A percentile compares a stretch with the other conserved stretches of the same genome.
Conservation (phyloP, 768 basidiomycete species). For the Leccinum aurantiacum region DNA sequence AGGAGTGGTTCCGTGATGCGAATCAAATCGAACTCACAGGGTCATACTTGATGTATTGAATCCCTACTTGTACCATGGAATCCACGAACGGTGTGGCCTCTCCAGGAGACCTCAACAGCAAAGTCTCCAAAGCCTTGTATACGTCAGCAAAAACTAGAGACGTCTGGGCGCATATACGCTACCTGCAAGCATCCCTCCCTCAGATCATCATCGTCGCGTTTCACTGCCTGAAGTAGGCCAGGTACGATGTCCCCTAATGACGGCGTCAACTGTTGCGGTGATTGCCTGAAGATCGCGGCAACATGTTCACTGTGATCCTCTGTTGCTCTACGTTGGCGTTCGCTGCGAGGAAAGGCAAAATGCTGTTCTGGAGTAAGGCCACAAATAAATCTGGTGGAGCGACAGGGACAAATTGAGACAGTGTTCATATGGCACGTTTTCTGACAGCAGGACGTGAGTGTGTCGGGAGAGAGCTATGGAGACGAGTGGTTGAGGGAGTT, state of each 20-base stretch:
- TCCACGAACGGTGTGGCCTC: conserved; percentile 76
- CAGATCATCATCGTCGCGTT: conserved; percentile 80
- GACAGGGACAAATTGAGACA: conserved; percentile 81
- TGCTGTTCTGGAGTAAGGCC: conserved; percentile 55
- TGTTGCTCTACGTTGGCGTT: conserved; percentile 64
- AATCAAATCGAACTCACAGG: not conserved
- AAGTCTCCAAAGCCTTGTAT: conserved; percentile 70
- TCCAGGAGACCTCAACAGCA: conserved; percentile 57
- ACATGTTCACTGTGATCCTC: conserved; percentile 78
- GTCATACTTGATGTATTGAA: conserved; percentile 65
- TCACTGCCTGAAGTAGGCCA: conserved; percentile 64
- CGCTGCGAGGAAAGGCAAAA: conserved; percentile 58
- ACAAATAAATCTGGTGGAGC: conserved; percentile 63
- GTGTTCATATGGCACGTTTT: conserved; percentile 85
- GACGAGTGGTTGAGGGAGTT: conserved; percentile 73
- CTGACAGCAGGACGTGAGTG: conserved; percentile 83
- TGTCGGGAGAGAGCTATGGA: conserved; percentile 70
- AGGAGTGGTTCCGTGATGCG: not conserved
- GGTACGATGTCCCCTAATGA: conserved; percentile 65
- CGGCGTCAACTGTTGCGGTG: conserved; percentile 63
- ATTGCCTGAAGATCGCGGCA: conserved; percentile 75
- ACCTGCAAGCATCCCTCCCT: conserved; percentile 81
- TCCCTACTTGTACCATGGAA: conserved; percentile 63
- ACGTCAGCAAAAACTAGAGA: conserved; percentile 6
- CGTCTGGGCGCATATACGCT: conserved; percentile 5